Base-by-base conservation (phyloP, 176 grass and related monocot genomes). In the Saccharum spontaneum region DNA sequence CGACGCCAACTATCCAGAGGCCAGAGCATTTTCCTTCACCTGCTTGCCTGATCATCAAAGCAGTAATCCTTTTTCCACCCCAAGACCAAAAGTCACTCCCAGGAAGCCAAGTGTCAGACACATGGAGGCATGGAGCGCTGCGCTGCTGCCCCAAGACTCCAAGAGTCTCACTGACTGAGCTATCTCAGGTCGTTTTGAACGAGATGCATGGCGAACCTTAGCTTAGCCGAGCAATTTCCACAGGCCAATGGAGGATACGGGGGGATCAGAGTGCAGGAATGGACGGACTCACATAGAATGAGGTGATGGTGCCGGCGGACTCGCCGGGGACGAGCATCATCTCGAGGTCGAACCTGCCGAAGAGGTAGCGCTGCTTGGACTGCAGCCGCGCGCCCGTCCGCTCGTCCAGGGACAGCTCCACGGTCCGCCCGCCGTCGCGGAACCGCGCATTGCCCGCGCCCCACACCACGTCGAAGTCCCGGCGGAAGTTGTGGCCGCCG, bases 301-400 rank as follows among this genome's bases (percentile, higher is more conserved):
- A 88, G 30, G 93, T 95, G 85, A 98, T 94, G 54, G 95, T 98
- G 8, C 95, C 95, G 0, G 95, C 95, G 57, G 95, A 95, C 74
- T 95, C 91, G 22, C 93, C 96, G n/a, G 62, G 57, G 26, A 86
- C 85, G 80, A 98, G 91, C 91, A 85, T 95, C 75, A 98, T 89
- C 55, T 95, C 86, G 34, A 98, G 81, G 34, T 98, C 93, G 92
- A 98, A 91, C 68, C 70, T 79, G 14, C 96, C 96, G 43, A 90
- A 95, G 41, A 98, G 74, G 85, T 80, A 98, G 3, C 81, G 79
- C 5, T 84, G 31, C 90, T 85, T 98, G 67, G 95, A 98, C 92
- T 98, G 69, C 82, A 95, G 80, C 33, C 83, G 73, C 6, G 96
- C 82, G 7, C 96, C 93, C 2, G 90, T 82, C 46, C 52, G 62